Evolutionary conservation across 164 flowering plant genomes (phyloP).

Genomic region (Kalanchoe fedtschenkoi): DNA sequence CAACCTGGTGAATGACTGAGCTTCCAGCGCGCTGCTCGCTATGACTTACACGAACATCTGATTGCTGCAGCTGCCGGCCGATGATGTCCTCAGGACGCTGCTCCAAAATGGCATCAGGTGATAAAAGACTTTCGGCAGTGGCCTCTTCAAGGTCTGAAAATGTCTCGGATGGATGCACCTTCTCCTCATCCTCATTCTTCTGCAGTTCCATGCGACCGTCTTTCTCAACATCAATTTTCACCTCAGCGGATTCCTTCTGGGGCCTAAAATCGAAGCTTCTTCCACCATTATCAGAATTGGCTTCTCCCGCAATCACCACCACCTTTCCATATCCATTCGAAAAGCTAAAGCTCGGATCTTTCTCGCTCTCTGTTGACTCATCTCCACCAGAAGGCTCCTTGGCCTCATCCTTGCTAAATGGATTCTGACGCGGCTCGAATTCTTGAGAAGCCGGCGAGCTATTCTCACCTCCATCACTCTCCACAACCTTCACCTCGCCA

Average conservation of each 20-base stretch:
- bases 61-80: too few species aligned
- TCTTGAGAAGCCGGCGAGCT: constrained; percentile 29
- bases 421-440: constrained; percentile 11
- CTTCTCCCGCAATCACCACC: neutral
- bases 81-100: neutral
- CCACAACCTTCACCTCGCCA: neutral
- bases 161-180: neutral
- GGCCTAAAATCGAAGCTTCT: neutral
- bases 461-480: constrained; percentile 21
- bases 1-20: neutral
- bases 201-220: neutral
- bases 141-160: neutral
- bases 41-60: neutral
- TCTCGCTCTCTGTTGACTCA: neutral
- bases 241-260: neutral
- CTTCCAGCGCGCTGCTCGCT: neutral
- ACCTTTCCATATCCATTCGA: neutral
- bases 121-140: neutral
- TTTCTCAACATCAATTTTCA: neutral
- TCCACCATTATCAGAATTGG: neutral
- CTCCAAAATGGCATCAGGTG: neutral
- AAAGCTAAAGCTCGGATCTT: too few species aligned
- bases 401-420: constrained; percentile 9
- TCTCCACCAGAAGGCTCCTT: constrained; percentile 15
- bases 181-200: too few species aligned